Conservation (phyloP, 2,329 filamentous ascomycete species). For the Fusarium solani-melongenae region DNA sequence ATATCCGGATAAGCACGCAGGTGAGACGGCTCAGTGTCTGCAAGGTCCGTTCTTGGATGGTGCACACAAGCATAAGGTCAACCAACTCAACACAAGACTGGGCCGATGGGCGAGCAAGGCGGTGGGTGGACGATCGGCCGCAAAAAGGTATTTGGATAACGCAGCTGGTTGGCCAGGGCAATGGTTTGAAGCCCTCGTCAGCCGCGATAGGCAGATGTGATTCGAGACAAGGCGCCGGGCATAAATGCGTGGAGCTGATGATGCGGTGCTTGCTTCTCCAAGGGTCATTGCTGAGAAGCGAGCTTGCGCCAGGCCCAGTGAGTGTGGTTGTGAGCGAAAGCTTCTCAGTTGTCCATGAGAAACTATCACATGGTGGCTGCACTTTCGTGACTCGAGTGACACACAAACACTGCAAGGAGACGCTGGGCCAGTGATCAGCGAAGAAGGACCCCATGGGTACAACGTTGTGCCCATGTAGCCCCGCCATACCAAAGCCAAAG, state of each 20-base stretch:
- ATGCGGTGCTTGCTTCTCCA: conserved; percentile 17
- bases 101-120: neutral
- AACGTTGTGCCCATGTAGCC: conserved; percentile 4
- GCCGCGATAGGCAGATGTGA: conserved; percentile 26
- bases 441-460: conserved; percentile 13
- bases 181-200: conserved; percentile 16
- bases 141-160: conserved; percentile 19
- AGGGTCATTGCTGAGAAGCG: conserved; percentile 12
- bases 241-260: conserved; percentile 22
- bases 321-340: conserved; percentile 8
- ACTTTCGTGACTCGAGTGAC: conserved; percentile 31
- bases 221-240: conserved; percentile 9
- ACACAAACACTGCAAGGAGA: conserved; percentile 32
- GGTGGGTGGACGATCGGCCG: conserved; percentile 12
- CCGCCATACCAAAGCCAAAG: neutral
- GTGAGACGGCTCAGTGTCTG: neutral
- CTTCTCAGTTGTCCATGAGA: conserved; percentile 4
- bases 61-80: neutral
- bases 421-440: conserved; percentile 27
- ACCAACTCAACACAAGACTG: neutral
- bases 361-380: conserved; percentile 36
- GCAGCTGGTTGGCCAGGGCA: conserved; percentile 7
- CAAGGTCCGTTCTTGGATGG: neutral
- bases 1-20: conserved; percentile 1
- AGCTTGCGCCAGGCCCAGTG: conserved; percentile 1